A percentile compares a stretch with the other conserved stretches of the same genome.
phyloP scores from a whole-genome alignment of 371 early-diverging fungal genomes.

The Mortierella sp. region DNA sequence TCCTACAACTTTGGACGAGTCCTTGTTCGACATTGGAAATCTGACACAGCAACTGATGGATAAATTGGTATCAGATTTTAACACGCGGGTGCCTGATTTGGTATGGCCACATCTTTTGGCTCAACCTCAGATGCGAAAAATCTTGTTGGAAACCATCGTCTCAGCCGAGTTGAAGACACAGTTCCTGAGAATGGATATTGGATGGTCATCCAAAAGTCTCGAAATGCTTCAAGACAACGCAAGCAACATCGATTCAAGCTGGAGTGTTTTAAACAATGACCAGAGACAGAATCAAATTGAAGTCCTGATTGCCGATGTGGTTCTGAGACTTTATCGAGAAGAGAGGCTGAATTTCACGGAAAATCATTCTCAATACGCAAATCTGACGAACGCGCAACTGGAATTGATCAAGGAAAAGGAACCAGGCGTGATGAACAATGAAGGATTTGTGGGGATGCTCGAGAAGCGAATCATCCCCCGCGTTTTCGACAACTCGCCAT shows the following conservation, averaged over 20 bases:
- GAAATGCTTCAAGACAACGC: conserved; percentile 13
- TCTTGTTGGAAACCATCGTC: conserved; percentile 8
- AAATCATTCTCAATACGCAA: background rate
- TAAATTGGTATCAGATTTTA: background rate
- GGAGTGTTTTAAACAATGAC: background rate
- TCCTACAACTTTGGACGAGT: conserved; percentile 22
- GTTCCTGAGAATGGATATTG: conserved; percentile 11
- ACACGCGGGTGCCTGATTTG: background rate
- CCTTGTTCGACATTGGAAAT: conserved; percentile 9
- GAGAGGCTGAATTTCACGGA: conserved; percentile 20
- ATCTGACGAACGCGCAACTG: conserved; percentile 33
- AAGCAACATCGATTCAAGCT: conserved; percentile 13
- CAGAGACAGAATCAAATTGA: background rate
- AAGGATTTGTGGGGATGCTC: conserved; percentile 40
- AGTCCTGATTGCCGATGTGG: conserved; percentile 11
- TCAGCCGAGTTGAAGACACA: background rate
- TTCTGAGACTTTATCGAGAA: conserved; percentile 19
- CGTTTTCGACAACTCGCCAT: background rate
- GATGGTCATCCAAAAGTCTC: conserved; percentile 20
- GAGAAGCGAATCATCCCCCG: conserved; percentile 37
- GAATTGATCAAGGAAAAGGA: conserved; percentile 9
- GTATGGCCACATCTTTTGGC: conserved; percentile 40
- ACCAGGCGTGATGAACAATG: conserved; percentile 24
- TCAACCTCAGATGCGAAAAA: conserved; percentile 18
- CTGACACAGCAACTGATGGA: conserved; percentile 8